Evolutionary conservation across 2,329 filamentous ascomycete species (phyloP), one percentile per base, ranked within the genome.

Genomic region (Claviceps monticola): DNA sequence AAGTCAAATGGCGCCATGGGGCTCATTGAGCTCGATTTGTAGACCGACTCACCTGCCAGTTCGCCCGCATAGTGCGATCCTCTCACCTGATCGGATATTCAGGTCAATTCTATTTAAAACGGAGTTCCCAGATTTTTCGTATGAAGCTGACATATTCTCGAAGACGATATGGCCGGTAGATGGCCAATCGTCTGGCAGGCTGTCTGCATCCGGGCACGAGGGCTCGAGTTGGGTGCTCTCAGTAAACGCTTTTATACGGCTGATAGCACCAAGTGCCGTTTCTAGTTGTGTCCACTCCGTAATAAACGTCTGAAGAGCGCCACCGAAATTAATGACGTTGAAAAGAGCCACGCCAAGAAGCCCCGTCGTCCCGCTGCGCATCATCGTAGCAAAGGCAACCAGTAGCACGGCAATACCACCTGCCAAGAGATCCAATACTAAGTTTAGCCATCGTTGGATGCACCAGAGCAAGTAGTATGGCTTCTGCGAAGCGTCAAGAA

Each of bases 391-490:
- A 2, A 76, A 58, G 4, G 52, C 62, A 9, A 78, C 69, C 2
- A 78, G 57, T 2, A 75, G 56, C 0, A 71, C 65, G 1, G 73
- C 73, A 36, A 78, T 64, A 1, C 58, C 68, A 0, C 73, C 69
- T 0, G 75, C 70, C 3, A 61, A 46, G 2, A 78, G 58, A 53
- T 77, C 72, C 9, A 78, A 58, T 1, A 73, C 71, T 2, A 78
- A 58, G 0, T 64, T 70, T 1, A 77, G 61, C 73, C 74, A 78
- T 23, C 70, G 63, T 54, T 77, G 74, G 14, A 76, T 70, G 19
- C 69, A 68, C 52, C 66, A 71, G 9, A 76, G 64, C 6, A 75
- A 61, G 53, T 78, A 65, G 6, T 55, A 62, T 0, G 62, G 62
- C n/a, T 58, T 54, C 42, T 66, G 63, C 0, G 60, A 64, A 1